Conservation (phyloP, 495 filamentous ascomycete species). For the Thermochaetoides thermophila region DNA sequence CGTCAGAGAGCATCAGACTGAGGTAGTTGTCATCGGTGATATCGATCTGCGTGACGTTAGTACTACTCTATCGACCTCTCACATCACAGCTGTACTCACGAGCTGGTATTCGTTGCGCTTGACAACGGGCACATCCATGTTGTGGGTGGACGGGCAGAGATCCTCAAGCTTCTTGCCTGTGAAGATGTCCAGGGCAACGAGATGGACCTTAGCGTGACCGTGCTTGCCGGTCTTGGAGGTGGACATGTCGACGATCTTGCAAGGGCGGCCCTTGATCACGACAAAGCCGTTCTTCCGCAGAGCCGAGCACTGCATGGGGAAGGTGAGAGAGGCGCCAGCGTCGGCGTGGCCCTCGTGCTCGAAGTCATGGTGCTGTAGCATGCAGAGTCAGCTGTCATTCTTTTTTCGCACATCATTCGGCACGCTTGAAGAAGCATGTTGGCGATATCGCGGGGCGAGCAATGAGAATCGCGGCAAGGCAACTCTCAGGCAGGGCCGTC, state of each 20-base stretch:
- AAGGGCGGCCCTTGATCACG: constrained; percentile 93
- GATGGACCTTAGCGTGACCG: constrained; percentile 99
- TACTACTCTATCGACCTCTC: constrained; percentile 1
- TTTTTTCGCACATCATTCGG: too few relatives aligned
- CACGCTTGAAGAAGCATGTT: too few relatives aligned
- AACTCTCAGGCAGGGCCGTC: too few relatives aligned
- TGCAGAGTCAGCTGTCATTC: too few relatives aligned
- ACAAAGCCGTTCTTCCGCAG: constrained; percentile 97
- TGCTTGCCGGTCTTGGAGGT: constrained; percentile 99
- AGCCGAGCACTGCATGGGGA: constrained; percentile 97
- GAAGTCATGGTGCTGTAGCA: constrained; percentile 83
- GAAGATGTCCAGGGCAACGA: constrained; percentile 96
- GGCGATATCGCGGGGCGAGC: too few relatives aligned
- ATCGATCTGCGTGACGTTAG: constrained; percentile 44
- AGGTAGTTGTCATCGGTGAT: constrained; percentile 84
- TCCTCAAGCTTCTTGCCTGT: constrained; percentile 99
- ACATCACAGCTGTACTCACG: constrained; percentile 38
- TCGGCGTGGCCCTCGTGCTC: constrained; percentile 50
- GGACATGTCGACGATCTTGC: constrained; percentile 99
- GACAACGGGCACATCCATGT: constrained; percentile 98
- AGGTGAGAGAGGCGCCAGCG: constrained; percentile 87
- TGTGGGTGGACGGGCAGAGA: constrained; percentile 98
- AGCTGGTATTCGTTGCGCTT: constrained; percentile 81
- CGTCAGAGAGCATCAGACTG: constrained; percentile 68
- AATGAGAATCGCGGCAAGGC: constrained; percentile 9